Conservation (phyloP, 768 basidiomycete genomes). For the Boletus fagicola region DNA sequence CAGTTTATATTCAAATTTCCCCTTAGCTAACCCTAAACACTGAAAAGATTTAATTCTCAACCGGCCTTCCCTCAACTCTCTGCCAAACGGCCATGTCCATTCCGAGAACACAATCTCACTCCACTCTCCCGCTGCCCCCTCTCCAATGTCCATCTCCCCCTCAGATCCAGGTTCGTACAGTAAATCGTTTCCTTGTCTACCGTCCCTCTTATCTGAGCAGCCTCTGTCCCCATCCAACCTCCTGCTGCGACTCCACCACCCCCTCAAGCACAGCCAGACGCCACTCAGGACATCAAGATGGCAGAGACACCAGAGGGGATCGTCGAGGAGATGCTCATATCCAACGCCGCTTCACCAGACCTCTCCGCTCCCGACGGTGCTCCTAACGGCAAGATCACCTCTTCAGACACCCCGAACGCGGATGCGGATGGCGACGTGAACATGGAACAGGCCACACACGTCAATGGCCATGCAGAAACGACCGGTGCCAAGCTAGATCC, state of each 20-base stretch:
- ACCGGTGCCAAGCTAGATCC: slow-evolving; percentile 11
- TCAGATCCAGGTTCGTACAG: slow-evolving; percentile 50
- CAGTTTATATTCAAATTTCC: slow-evolving; percentile 29
- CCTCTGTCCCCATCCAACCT: slow-evolving; percentile 42
- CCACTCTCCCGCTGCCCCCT: slow-evolving; percentile 29
- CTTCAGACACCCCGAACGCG: slow-evolving; percentile 24
- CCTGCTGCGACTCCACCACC: slow-evolving; percentile 48
- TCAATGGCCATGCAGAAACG: slow-evolving; percentile 27
- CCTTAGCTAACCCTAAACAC: slow-evolving; percentile 41
- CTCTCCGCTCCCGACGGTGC: background rate
- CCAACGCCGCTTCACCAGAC: slow-evolving; percentile 16
- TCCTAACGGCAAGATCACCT: slow-evolving; percentile 32
- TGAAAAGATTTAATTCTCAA: slow-evolving; percentile 21
- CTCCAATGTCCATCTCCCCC: slow-evolving; percentile 44
- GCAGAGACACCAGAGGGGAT: slow-evolving; percentile 30
- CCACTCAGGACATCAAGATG: slow-evolving; percentile 57
- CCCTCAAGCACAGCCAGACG: slow-evolving; percentile 44
- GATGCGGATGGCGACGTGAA: slow-evolving; percentile 33
- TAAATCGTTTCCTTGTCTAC: slow-evolving; percentile 17
- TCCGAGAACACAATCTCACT: slow-evolving; percentile 55
- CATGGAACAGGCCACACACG: slow-evolving; percentile 25
- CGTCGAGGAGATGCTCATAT: slow-evolving; percentile 15
- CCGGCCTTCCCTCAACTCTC: slow-evolving; percentile 38
- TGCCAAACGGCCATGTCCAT: slow-evolving; percentile 67
- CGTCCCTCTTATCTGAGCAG: slow-evolving; percentile 36